Conservation (phyloP, 805 yeast species). For the Kodamaea jinghongensis region DNA sequence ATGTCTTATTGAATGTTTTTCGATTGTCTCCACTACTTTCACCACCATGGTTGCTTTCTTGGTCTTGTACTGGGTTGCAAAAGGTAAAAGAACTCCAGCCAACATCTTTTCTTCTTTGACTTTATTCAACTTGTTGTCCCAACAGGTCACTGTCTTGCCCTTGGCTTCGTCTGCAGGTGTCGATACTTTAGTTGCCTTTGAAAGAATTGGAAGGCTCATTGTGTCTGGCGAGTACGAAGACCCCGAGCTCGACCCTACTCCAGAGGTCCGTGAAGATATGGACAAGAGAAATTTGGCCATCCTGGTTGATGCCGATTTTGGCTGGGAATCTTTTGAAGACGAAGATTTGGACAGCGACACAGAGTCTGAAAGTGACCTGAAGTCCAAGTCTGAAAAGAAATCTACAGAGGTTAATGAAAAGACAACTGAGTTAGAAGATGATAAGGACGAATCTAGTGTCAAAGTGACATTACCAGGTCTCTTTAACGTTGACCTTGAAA, state of each 20-base stretch:
- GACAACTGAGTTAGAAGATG: neutral
- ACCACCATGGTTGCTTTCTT: conserved; percentile 61
- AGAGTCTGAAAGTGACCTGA: conserved; percentile 1
- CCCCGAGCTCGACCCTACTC: conserved; percentile 22
- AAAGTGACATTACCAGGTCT: conserved; percentile 39
- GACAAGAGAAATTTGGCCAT: conserved; percentile 41
- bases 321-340: conserved; percentile 52
- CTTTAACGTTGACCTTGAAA: conserved; percentile 47
- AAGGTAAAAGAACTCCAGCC: conserved; percentile 48
- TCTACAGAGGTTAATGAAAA: neutral
- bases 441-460: neutral
- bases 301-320: conserved; percentile 53
- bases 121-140: conserved; percentile 59
- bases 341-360: conserved; percentile 15
- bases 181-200: conserved; percentile 63
- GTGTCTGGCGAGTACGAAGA: conserved; percentile 43
- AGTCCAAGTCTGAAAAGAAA: neutral
- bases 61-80: conserved; percentile 33
- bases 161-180: conserved; percentile 64
- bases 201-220: conserved; percentile 54
- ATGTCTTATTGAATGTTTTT: conserved; percentile 59
- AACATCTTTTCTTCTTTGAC: conserved; percentile 68
- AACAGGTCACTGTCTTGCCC: conserved; percentile 67
- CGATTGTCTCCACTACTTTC: conserved; percentile 64
- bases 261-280: conserved; percentile 22